These are phyloP conservation scores for Rhododendron mucronatum DNA, from an alignment of 148 eudicot genomes.

Conservation along the genomic window DNA sequence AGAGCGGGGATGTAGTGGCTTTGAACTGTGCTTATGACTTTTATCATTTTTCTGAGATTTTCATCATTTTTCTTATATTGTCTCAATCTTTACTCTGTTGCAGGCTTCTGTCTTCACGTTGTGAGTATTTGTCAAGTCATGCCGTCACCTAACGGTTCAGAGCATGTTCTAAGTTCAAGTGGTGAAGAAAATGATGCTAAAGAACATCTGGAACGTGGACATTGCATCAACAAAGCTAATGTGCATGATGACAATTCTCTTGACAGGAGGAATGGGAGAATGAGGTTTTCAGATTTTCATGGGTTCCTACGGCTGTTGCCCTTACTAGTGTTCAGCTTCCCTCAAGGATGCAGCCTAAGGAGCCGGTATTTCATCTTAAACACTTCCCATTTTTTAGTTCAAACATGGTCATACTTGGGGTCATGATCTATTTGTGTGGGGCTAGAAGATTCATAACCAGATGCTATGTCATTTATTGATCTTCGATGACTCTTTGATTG, in stretches of 20 bases:
- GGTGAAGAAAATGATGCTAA: conserved; percentile 37
- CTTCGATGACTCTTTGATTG: not conserved
- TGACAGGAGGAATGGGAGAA: conserved; percentile 15
- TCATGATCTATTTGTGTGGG: not conserved
- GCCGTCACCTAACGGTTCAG: conserved; percentile 19
- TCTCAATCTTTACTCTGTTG: conserved; percentile 1
- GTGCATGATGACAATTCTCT: conserved; percentile 19
- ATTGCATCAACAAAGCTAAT: conserved; percentile 23
- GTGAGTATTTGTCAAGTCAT: conserved; percentile 37
- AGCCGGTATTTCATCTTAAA: conserved; percentile 21
- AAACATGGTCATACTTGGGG: not conserved
- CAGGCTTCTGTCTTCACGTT: conserved; percentile 54
- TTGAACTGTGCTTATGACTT: not conserved
- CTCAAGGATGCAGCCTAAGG: conserved; percentile 13
- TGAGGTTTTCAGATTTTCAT: conserved; percentile 3
- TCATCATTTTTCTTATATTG: not conserved
- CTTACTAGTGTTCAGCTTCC: conserved; percentile 11
- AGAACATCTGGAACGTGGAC: conserved; percentile 32
- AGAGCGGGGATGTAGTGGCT: not conserved
- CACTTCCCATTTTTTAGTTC: not conserved
- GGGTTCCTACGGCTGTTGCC: not conserved
- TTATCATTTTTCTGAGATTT: not conserved
- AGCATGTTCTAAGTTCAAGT: conserved; percentile 39
- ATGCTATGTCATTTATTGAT: not conserved
- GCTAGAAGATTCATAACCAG: not conserved